Base-by-base conservation (phyloP, 257 asterid genomes). In the Solanum megistacrolobum region DNA sequence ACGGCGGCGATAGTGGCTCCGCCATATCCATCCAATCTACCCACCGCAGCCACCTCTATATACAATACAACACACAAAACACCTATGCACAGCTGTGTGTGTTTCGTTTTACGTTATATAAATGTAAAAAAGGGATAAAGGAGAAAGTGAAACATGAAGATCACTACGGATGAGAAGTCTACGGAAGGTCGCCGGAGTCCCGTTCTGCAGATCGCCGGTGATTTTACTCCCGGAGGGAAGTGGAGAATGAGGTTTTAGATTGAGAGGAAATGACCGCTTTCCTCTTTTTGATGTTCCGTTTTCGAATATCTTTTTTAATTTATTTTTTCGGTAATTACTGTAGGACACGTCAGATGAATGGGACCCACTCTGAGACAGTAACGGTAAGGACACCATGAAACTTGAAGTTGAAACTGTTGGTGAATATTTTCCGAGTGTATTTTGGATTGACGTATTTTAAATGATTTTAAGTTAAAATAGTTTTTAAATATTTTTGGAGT, bases 1-100 rank as follows among this genome's bases (percentile, higher is more conserved):
- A 65, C 87, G 92, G 73, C 90, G 89, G 88, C 81, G 87, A 90
- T 84, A 89, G 93, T 88, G 90, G 91, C 90, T 92, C 97, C 91
- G 92, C 94, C 98, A 94, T 95, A 88, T 93, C 90, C 94, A 94
- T 93, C 94, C 95, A 91, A 87, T 69, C 12, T 41, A 78, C n/a
- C 62, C 65, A 12, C 62, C 35, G 32, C 83, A 20, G 5, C 58
- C 35, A 12, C 55, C 58, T 76, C 58, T 38, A 23, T 38, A 48
- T 76, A 76, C 83, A n/a, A 76, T 39, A n/a, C 58, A 38, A 76
- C 83, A 76, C 58, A 12, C 6, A 76, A 76, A 76, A 76, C 58
- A 38, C 43, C 60, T 21, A 39, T 34, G 46, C 31, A 10, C 29
- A 20, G 20, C 48, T 75, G 6, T 36, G 83, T 74, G 55, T n/a